Conservation (phyloP, 345 rosid genomes). For the Lenwebbia sp. region DNA sequence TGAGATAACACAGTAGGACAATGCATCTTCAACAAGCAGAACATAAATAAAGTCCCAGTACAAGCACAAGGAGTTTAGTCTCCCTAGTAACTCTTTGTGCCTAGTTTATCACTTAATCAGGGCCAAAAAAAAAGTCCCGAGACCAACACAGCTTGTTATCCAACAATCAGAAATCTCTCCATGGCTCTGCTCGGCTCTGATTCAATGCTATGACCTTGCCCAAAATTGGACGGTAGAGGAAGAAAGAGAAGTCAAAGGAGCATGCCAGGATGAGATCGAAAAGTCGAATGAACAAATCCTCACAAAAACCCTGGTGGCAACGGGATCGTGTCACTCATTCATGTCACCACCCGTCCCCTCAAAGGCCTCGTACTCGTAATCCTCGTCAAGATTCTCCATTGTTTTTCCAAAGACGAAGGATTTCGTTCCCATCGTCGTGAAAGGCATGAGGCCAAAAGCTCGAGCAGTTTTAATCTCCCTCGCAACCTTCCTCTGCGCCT, state of each 20-base stretch:
- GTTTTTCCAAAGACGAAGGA: conserved; percentile 46
- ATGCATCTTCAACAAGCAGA: background rate
- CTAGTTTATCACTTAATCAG: background rate
- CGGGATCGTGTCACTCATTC: background rate
- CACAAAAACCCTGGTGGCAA: background rate
- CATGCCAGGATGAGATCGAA: background rate
- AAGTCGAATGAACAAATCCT: background rate
- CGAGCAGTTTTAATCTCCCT: conserved; percentile 95
- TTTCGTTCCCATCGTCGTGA: conserved; percentile 91
- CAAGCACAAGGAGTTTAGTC: background rate
- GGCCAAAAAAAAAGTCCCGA: background rate
- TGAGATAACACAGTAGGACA: background rate
- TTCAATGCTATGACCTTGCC: background rate
- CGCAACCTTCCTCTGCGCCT: conserved; percentile 88
- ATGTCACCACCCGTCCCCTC: background rate
- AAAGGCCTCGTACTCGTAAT: conserved; percentile 33
- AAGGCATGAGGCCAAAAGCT: conserved; percentile 88
- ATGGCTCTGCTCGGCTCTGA: background rate
- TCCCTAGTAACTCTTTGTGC: background rate
- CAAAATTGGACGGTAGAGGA: background rate
- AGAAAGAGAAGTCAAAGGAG: background rate
- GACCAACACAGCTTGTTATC: background rate
- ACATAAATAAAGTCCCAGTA: background rate
- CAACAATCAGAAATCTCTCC: background rate
- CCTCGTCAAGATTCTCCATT: conserved; percentile 53